Evolutionary conservation across 1,284 basidiomycete species (phyloP).

Genomic region (Earliella scabrosa): DNA sequence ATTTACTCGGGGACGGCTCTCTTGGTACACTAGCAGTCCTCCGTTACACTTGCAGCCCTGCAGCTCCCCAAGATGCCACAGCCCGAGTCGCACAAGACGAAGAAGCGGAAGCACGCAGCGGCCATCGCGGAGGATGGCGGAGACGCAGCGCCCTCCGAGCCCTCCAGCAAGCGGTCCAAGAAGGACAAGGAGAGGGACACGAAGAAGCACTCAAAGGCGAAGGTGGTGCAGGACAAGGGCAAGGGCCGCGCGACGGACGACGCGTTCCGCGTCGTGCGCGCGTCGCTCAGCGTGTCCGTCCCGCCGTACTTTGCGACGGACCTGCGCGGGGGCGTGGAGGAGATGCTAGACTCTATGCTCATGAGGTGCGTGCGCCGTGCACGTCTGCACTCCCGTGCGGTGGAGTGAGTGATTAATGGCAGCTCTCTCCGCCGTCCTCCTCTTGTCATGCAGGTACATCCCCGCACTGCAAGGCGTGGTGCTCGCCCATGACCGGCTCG

Average conservation of each 20-base stretch:
- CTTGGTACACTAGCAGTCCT: too few relatives aligned
- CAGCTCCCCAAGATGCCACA: constrained; percentile 25
- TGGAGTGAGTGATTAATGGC: constrained; percentile 14
- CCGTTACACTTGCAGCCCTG: background rate
- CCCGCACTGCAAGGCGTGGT: constrained; percentile 88
- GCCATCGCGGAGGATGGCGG: constrained; percentile 29
- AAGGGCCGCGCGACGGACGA: constrained; percentile 45
- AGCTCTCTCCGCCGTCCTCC: background rate
- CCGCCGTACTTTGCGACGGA: constrained; percentile 82
- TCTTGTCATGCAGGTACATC: constrained; percentile 71
- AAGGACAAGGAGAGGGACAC: constrained; percentile 27
- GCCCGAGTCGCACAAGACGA: constrained; percentile 36
- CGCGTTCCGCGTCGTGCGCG: constrained; percentile 72
- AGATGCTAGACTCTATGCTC: constrained; percentile 91
- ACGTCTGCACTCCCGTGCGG: background rate
- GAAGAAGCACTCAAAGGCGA: background rate
- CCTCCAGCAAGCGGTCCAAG: constrained; percentile 34
- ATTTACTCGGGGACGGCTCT: too few relatives aligned
- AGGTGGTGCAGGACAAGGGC: constrained; percentile 20
- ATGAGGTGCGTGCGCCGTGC: constrained; percentile 77
- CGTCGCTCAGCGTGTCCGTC: constrained; percentile 77
- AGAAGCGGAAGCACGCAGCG: constrained; percentile 57
- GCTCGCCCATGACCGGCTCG: constrained; percentile 82
- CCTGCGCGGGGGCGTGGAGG: constrained; percentile 74
- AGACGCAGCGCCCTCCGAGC: constrained; percentile 16